Conservation (phyloP, 2,329 filamentous ascomycete species). For the Metarhizium humberi region DNA sequence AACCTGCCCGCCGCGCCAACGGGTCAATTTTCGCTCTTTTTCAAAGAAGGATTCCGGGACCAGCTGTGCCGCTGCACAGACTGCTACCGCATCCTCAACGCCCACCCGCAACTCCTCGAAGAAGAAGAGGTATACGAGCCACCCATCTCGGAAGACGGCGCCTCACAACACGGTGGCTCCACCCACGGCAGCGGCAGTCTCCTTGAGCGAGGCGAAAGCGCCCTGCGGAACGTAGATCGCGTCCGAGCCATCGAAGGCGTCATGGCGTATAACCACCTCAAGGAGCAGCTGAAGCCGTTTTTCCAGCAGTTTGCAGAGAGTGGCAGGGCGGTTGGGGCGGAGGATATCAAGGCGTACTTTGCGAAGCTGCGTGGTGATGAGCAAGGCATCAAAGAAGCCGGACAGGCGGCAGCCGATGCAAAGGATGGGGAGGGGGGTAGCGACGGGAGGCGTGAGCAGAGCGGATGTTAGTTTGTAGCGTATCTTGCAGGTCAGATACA, state of each 20-base stretch:
- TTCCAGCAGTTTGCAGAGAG: slow-evolving; percentile 90
- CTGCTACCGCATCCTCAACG: slow-evolving; percentile 67
- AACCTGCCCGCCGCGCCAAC: slow-evolving; percentile 46
- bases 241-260: slow-evolving; percentile 92
- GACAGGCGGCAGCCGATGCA: slow-evolving; percentile 36
- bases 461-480: slow-evolving; percentile 34
- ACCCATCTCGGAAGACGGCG: slow-evolving; percentile 60
- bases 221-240: slow-evolving; percentile 82
- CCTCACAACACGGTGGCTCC: slow-evolving; percentile 43
- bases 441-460: slow-evolving; percentile 39
- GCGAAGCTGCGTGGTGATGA: slow-evolving; percentile 87
- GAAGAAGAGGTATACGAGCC: slow-evolving; percentile 94
- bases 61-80: slow-evolving; percentile 70
- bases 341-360: slow-evolving; percentile 96
- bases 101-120: slow-evolving; percentile 75
- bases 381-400: slow-evolving; percentile 56
- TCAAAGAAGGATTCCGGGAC: slow-evolving; percentile 69
- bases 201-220: slow-evolving; percentile 85
- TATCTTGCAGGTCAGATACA: background rate
- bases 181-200: slow-evolving; percentile 70
- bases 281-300: slow-evolving; percentile 92
- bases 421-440: slow-evolving; percentile 21
- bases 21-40: slow-evolving; percentile 70
- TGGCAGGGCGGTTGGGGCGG: slow-evolving; percentile 77
- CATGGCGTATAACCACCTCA: slow-evolving; percentile 95